phyloP scores from a whole-genome alignment of 2,329 filamentous ascomycete species.

The Cytospora paraplurivora region DNA sequence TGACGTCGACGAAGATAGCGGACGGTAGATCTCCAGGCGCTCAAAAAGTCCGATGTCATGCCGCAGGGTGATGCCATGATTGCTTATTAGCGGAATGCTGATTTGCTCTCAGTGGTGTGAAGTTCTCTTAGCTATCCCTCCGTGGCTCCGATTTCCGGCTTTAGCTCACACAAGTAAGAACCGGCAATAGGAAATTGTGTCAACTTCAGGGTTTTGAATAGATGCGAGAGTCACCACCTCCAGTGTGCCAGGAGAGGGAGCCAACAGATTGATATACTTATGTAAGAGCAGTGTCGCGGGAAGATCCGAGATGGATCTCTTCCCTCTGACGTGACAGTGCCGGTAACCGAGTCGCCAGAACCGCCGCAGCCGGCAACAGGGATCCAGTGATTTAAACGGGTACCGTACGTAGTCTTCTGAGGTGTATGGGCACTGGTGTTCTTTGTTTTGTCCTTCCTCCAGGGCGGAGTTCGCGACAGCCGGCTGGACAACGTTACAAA shows the following conservation, averaged over 20 bases:
- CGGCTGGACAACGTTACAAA: background rate
- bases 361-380: background rate
- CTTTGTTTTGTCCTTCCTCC: background rate
- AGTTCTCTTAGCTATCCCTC: no score
- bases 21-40: background rate
- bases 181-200: no score
- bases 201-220: no score
- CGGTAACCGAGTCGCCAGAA: slow-evolving; percentile 11
- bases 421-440: background rate
- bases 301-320: slow-evolving; percentile 13
- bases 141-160: no score
- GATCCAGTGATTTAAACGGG: background rate
- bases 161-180: no score
- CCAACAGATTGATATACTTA: slow-evolving; percentile 7
- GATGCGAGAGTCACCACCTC: background rate
- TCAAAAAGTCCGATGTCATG: background rate
- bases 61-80: no score
- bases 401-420: background rate
- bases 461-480: background rate
- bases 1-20: background rate
- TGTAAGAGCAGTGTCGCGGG: slow-evolving; percentile 14
- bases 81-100: no score
- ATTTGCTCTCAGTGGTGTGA: no score
- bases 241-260: background rate
- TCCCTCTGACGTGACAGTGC: slow-evolving; percentile 14